Conservation (phyloP, 441 rosid species). For the Populus hybrid region DNA sequence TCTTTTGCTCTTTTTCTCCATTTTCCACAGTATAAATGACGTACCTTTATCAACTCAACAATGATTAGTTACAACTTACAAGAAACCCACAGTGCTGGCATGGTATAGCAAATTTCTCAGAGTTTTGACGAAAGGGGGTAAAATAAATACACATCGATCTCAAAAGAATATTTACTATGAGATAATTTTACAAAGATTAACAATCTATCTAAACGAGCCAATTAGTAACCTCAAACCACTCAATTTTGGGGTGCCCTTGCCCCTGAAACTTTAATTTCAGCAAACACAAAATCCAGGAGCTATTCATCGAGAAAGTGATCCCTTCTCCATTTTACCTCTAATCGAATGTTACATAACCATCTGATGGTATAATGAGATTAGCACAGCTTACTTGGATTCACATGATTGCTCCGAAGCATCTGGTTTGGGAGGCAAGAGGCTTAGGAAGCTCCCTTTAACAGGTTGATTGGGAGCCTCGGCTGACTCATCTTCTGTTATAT, state of each 20-base stretch:
- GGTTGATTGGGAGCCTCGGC: constrained; percentile 45
- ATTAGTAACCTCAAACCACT: constrained; percentile 36
- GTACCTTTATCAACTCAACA: constrained; percentile 17
- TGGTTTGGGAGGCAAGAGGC: constrained; percentile 58
- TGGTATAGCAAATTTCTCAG: constrained; percentile 12
- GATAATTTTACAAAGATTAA: constrained; percentile 34
- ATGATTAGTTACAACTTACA: background rate
- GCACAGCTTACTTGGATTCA: constrained; percentile 31
- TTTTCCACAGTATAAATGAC: constrained; percentile 1
- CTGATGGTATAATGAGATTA: background rate
- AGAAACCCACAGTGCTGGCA: background rate
- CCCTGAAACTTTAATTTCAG: constrained; percentile 20
- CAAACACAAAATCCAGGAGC: constrained; percentile 14
- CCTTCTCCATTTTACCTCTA: constrained; percentile 4
- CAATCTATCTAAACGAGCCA: constrained; percentile 23
- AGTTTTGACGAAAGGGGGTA: constrained; percentile 6
- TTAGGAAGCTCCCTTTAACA: constrained; percentile 78
- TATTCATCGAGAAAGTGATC: constrained; percentile 17
- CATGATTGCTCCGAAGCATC: constrained; percentile 56
- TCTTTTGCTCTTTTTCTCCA: background rate
- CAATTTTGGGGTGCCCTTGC: constrained; percentile 25
- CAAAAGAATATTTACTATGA: constrained; percentile 43
- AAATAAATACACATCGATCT: constrained; percentile 22
- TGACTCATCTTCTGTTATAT: constrained; percentile 63
- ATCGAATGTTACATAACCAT: constrained; percentile 4